phyloP scores from a whole-genome alignment of 305 asterid species.

The Fraxinus floribunda region DNA sequence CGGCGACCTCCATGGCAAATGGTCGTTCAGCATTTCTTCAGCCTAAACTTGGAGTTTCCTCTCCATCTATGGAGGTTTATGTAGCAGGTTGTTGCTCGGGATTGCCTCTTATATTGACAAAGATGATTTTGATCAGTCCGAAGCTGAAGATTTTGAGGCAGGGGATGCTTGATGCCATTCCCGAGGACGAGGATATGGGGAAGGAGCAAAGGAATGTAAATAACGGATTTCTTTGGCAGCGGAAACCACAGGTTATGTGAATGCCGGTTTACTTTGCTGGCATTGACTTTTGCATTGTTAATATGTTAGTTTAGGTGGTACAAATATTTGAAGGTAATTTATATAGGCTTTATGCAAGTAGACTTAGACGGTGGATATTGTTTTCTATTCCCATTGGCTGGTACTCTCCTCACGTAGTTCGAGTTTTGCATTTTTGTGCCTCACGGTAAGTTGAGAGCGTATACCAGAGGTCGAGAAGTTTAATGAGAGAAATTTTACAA shows the following conservation, averaged over 20 bases:
- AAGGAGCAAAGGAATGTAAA: conserved; percentile 35
- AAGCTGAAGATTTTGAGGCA: conserved; percentile 54
- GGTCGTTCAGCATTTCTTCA: conserved; percentile 51
- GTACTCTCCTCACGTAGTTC: neutral
- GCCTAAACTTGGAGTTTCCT: conserved; percentile 45
- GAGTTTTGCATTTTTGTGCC: neutral
- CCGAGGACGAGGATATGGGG: conserved; percentile 71
- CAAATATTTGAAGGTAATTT: neutral
- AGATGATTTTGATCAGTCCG: conserved; percentile 68
- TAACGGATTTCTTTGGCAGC: conserved; percentile 48
- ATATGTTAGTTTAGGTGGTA: neutral
- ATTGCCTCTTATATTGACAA: conserved; percentile 66
- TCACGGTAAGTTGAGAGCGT: neutral
- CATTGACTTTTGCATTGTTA: conserved; percentile 2
- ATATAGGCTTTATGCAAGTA: neutral
- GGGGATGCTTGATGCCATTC: conserved; percentile 64
- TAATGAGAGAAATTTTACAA: neutral
- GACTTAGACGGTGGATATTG: neutral
- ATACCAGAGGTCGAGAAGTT: neutral
- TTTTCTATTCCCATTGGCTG: neutral
- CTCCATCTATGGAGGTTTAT: conserved; percentile 75
- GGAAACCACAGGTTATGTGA: conserved; percentile 46
- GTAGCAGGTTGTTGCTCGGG: conserved; percentile 88
- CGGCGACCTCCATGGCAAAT: conserved; percentile 42
- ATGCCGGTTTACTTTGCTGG: neutral